Conservation (phyloP, 805 yeast genomes). For the Ogataea pilisensis region DNA sequence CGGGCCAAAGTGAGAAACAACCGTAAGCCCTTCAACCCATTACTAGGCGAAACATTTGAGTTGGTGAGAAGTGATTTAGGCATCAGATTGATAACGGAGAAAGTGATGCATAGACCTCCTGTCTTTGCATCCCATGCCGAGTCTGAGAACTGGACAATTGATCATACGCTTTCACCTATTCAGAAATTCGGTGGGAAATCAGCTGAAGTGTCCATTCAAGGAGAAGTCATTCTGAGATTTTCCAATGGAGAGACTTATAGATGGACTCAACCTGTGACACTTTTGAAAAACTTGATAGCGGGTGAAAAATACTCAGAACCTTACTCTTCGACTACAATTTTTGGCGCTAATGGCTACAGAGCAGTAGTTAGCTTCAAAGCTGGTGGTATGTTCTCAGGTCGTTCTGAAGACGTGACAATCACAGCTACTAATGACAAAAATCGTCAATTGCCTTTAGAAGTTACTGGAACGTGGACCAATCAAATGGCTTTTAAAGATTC, state of each 20-base stretch:
- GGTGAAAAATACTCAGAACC: conserved; percentile 97
- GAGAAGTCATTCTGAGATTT: conserved; percentile 55
- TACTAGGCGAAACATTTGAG: conserved; percentile 91
- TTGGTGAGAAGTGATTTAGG: conserved; percentile 81
- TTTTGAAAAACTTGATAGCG: conserved; percentile 82
- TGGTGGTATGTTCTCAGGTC: conserved; percentile 80
- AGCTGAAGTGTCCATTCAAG: conserved; percentile 75
- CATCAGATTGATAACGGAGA: conserved; percentile 72
- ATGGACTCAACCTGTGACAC: conserved; percentile 80
- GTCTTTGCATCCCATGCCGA: conserved; percentile 81
- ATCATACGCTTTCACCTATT: conserved; percentile 62
- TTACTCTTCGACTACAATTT: conserved; percentile 57
- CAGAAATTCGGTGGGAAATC: conserved; percentile 97
- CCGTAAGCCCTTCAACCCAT: conserved; percentile 92
- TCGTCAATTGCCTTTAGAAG: conserved; percentile 32
- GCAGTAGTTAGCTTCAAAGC: conserved; percentile 70
- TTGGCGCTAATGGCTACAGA: conserved; percentile 62
- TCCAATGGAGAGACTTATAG: conserved; percentile 66
- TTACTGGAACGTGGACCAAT: conserved; percentile 84
- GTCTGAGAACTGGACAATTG: conserved; percentile 60
- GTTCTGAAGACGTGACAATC: conserved; percentile 66
- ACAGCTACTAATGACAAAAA: conserved; percentile 37
- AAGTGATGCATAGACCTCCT: conserved; percentile 84
- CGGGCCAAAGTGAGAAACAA: conserved; percentile 70
- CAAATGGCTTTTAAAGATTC: conserved; percentile 43